phyloP scores from a whole-genome alignment of 305 asterid genomes.

The Withania somnifera region DNA sequence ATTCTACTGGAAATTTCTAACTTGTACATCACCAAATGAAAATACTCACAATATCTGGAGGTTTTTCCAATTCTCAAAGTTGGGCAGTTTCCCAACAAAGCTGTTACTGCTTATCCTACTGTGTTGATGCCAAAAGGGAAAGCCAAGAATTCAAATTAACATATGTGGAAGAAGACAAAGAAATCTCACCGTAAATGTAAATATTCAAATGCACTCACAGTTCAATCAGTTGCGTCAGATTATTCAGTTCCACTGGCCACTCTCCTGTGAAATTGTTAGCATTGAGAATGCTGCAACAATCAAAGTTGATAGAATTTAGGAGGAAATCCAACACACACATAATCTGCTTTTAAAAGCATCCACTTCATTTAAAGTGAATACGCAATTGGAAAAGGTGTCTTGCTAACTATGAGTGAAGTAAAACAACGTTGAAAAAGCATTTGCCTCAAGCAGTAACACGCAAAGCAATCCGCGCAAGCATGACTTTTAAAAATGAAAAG shows the following conservation, averaged over 20 bases:
- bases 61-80: conserved; percentile 25
- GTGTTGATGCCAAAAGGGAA: conserved; percentile 1
- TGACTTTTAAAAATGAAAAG: not conserved
- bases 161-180: not conserved
- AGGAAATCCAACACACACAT: not conserved
- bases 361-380: not conserved
- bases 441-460: not conserved
- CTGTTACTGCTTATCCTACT: conserved; percentile 43
- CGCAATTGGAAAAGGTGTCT: not conserved
- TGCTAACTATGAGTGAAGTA: not conserved
- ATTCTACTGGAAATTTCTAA: not conserved
- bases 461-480: not conserved
- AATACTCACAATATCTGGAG: conserved; percentile 32
- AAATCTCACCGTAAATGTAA: not conserved
- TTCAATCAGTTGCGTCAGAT: conserved; percentile 28
- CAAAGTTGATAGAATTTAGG: not conserved
- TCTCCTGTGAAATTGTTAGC: conserved; percentile 39
- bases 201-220: conserved; percentile 25
- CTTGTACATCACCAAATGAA: not conserved
- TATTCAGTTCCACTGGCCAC: conserved; percentile 34
- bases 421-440: not conserved
- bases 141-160: not conserved
- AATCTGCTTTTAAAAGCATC: not conserved
- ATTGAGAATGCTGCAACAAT: conserved; percentile 27
- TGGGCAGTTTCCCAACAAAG: conserved; percentile 39